A percentile compares a stretch with the other conserved stretches of the same genome.
Evolutionary conservation across 805 yeast species (phyloP).

Genomic region (Metschnikowia koreensis): DNA sequence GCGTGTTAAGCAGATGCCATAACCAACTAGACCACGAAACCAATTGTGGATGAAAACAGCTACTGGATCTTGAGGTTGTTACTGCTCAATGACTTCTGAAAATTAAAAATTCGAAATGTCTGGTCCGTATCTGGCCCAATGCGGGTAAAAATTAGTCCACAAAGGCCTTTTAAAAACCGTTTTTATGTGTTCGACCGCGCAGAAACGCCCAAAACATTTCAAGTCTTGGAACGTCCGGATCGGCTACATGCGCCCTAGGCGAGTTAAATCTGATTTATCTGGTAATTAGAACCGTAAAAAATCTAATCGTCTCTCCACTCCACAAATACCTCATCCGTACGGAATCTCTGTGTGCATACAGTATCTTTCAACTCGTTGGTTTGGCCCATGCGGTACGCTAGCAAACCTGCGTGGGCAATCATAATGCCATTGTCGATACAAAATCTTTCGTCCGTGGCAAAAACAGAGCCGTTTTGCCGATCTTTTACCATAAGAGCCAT

Average conservation of each 20-base stretch:
- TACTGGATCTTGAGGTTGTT: not conserved
- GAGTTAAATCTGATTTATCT: not conserved
- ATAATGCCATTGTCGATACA: slow-evolving; percentile 98
- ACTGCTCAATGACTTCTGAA: not conserved
- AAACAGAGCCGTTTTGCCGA: slow-evolving; percentile 76
- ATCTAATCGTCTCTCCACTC: slow-evolving; percentile 74
- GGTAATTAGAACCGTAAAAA: not conserved
- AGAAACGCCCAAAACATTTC: slow-evolving; percentile 4
- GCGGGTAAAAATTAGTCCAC: not conserved
- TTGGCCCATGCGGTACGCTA: slow-evolving; percentile 81
- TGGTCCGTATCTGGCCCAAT: slow-evolving; percentile 20
- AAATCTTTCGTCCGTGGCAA: slow-evolving; percentile 93
- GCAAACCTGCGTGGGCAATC: slow-evolving; percentile 97
- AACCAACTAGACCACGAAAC: slow-evolving; percentile 95
- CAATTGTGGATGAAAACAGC: not conserved
- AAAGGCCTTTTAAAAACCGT: slow-evolving; percentile 13
- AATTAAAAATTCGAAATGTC: not conserved
- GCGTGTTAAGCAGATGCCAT: slow-evolving; percentile 48
- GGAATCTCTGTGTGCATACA: slow-evolving; percentile 87
- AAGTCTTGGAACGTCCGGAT: slow-evolving; percentile 8
- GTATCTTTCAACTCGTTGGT: slow-evolving; percentile 60
- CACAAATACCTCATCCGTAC: slow-evolving; percentile 91
- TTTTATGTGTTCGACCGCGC: slow-evolving; percentile 17
- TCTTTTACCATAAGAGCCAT: slow-evolving; percentile 93
- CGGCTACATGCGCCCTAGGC: slow-evolving; percentile 6